Evolutionary conservation across 2,329 filamentous ascomycete genomes (phyloP), one percentile per base, ranked within the genome.

Genomic region (Ophiocordyceps camponoti-leonardi): DNA sequence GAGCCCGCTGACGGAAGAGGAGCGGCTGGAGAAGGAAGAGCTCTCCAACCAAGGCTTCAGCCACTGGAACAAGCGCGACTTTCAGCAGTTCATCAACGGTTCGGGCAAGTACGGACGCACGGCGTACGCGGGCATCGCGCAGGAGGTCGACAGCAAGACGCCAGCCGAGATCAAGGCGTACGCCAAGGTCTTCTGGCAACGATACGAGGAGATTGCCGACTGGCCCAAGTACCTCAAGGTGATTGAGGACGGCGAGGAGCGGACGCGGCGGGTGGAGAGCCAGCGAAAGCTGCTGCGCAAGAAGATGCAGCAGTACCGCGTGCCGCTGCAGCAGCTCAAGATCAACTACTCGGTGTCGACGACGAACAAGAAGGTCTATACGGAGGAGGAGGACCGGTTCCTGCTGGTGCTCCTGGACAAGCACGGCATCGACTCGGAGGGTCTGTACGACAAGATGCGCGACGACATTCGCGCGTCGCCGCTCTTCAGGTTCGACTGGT

Each of bases 351-450:
- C 88, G 0, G 92, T 98, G 26, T 94, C 87, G 7, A 98, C 92
- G 2, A 98, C 93, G 11, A 98, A 98, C 75, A 98, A 98, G 70
- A 98, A 98, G 68, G 88, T 98, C 1, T 98, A 98, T 61, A 96
- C 88, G 0, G 93, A 98, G 60, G 92, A 98, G 59, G 92, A 98
- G 62, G 92, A 98, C 59, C 79, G 92, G 4, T 98, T 98, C 66
- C 66, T 98, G 45, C 73, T 98, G 31, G 90, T 98, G 44, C 82
- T 95, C 66, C 73, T 98, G 6, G 87, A 98, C 65, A 85, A 82
- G 61, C 83, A 87, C 54, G 92, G 93, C 7, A 80, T 98, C 33
- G 93, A 98, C 59, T 83, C 83, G 1, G 90, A 96, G 55, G 78
- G 78, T 31, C 75, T 98, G 50, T 93, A 92, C 61, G 92, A 98